Evolutionary conservation across 1,139 yeast species (phyloP), one percentile per base, ranked within the genome.

Genomic region (Hemisphaericaspora xylofermentans): DNA sequence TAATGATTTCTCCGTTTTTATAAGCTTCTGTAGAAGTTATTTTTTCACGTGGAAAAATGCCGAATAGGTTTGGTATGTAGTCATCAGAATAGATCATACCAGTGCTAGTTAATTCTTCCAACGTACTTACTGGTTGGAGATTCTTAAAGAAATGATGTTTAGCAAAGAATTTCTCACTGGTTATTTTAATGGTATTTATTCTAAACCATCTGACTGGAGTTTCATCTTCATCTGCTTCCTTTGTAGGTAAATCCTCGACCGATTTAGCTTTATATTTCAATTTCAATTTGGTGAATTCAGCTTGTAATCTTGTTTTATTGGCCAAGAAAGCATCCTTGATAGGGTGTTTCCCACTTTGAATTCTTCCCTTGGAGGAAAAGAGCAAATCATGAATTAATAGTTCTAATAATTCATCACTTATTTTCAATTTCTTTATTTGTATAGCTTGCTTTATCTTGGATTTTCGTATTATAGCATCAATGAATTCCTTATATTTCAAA

Each of bases 161-260:
- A 33, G 67, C 63, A 37, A 72, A 61, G 19, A 83, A 61, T 1
- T 73, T 66, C 4, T 66, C 67, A 3, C 57, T 61, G 1, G 72
- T 55, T 3, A 68, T 65, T 43, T 57, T 60, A 40, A 87, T 71
- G 1, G 84, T 71, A 54, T 89, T 89, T 26, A 83, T 76, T 39
- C 98, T 68, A 49, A 91, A 77, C 98, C 98, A 91, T 46, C 98
- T 67, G 1, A 91, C 82, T 0, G 97, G 97, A 0, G 96, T 80
- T 45, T 78, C 82, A 56, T 84, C 91, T 5, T 66, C 69, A 27
- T 58, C 58, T 1, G 54, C 63, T 3, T 55, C 61, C 18, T 57
- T 50, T 13, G 67, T 54, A 0, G 75, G 74, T 30, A 72, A 54
- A 19, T 68, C 71, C 0, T 54, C 56, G 2, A 59, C 64, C 8